These are phyloP conservation scores for Cercospora citrullina DNA, from an alignment of 2,329 filamentous ascomycete genomes.

Conservation along the genomic window DNA sequence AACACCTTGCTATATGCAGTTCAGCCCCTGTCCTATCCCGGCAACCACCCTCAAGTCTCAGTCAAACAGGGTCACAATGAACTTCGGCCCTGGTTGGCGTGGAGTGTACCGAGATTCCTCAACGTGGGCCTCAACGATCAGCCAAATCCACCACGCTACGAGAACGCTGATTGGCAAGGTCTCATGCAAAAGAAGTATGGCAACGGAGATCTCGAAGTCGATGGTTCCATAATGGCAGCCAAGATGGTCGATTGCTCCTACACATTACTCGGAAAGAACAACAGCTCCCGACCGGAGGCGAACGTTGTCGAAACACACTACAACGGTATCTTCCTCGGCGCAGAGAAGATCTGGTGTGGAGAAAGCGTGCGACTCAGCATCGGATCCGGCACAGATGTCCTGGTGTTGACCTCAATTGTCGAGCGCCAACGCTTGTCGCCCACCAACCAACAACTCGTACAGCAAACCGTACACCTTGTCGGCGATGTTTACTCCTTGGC, in stretches of 20 bases:
- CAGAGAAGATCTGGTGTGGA: conserved; percentile 61
- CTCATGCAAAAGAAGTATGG: conserved; percentile 46
- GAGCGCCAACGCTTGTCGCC: conserved; percentile 39
- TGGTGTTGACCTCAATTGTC: conserved; percentile 50
- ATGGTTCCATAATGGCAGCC: conserved; percentile 59
- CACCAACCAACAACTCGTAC: conserved; percentile 27
- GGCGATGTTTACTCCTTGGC: conserved; percentile 57
- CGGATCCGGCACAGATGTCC: conserved; percentile 49
- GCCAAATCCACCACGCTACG: conserved; percentile 44
- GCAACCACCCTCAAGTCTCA: conserved; percentile 35
- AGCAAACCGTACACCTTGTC: conserved; percentile 42
- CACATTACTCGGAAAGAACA: conserved; percentile 54
- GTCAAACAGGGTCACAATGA: conserved; percentile 47
- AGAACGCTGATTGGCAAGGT: conserved; percentile 54
- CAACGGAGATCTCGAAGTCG: conserved; percentile 53
- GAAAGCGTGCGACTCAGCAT: conserved; percentile 56
- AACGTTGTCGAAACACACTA: conserved; percentile 49
- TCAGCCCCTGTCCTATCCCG: conserved; percentile 46
- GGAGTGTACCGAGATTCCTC: conserved; percentile 57
- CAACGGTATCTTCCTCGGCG: conserved; percentile 58
- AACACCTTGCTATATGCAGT: conserved; percentile 34
- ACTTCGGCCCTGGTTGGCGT: conserved; percentile 59
- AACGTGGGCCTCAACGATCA: conserved; percentile 46
- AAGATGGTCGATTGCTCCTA: conserved; percentile 58
- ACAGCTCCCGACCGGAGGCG: conserved; percentile 40